These are phyloP conservation scores for Dactylellina haptotyla DNA, from an alignment of 2,329 filamentous ascomycete genomes.

Conservation along the genomic window DNA sequence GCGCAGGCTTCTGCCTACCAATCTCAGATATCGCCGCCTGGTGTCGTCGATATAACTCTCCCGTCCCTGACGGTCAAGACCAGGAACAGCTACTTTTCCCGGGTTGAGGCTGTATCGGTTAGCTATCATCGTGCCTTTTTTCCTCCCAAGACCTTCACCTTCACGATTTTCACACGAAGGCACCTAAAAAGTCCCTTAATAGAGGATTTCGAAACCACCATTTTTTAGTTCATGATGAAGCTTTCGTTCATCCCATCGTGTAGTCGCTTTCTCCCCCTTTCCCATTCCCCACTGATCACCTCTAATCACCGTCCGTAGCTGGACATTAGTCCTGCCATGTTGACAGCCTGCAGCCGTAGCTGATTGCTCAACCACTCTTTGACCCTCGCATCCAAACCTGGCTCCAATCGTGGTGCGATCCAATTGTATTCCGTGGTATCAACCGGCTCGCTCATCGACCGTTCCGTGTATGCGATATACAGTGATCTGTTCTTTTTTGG, in stretches of 20 bases:
- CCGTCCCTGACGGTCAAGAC: conserved; percentile 5
- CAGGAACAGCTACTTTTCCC: conserved; percentile 29
- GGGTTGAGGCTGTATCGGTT: conserved; percentile 6
- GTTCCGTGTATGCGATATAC: conserved; percentile 26
- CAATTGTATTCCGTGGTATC: conserved; percentile 38
- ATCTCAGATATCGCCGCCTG: conserved; percentile 39
- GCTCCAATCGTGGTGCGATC: conserved; percentile 26
- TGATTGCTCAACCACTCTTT: conserved; percentile 36
- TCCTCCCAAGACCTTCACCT: too few species aligned
- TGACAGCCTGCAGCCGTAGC: conserved; percentile 27
- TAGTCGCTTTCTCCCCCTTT: background rate
- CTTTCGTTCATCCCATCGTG: too few species aligned
- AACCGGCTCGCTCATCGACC: conserved; percentile 14
- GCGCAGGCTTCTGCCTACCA: conserved; percentile 35
- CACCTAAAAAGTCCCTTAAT: too few species aligned
- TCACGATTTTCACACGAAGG: too few species aligned
- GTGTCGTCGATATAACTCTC: conserved; percentile 30
- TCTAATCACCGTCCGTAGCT: conserved; percentile 15
- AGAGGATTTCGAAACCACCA: too few species aligned
- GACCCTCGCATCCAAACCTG: conserved; percentile 16
- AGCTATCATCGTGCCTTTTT: background rate
- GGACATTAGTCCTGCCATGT: conserved; percentile 30
- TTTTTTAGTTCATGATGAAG: too few species aligned
- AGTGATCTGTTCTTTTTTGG: conserved; percentile 11
- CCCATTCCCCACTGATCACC: background rate